A percentile compares a stretch with the other conserved stretches of the same genome.
Evolutionary conservation across 257 asterid genomes (phyloP).

Genomic region (Eucommia ulmoides): DNA sequence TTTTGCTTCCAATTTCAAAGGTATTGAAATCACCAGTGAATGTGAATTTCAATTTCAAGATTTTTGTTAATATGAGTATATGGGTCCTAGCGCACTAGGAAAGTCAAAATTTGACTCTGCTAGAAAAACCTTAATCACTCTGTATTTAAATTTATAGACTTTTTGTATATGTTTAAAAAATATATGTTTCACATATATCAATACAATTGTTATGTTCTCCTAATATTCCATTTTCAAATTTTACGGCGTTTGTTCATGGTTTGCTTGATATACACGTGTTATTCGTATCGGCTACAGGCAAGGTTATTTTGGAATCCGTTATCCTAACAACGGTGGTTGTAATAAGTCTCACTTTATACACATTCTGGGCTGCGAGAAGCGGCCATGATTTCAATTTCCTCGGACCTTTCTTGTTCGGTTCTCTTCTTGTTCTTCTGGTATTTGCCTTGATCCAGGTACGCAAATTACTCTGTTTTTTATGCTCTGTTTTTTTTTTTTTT

Average conservation of each 20-base stretch:
- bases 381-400: neutral
- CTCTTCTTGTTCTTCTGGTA: neutral
- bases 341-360: neutral
- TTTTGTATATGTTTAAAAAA: too few species aligned
- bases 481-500: neutral
- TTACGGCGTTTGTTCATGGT: neutral
- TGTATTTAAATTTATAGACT: too few species aligned
- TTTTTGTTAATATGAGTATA: too few species aligned
- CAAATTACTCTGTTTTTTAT: neutral
- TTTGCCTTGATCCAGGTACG: neutral
- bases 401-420: neutral
- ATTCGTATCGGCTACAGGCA: neutral
- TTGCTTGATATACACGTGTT: neutral
- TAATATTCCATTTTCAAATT: neutral
- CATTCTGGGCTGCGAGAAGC: neutral
- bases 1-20: too few species aligned
- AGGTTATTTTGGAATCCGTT: neutral
- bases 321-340: neutral
- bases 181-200: too few species aligned
- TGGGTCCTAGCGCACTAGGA: too few species aligned
- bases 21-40: too few species aligned
- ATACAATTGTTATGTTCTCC: too few species aligned
- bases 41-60: neutral
- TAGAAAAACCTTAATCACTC: too few species aligned
- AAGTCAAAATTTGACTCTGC: too few species aligned